phyloP scores from a whole-genome alignment of 345 rosid species.

The Eucalyptus viminalis region DNA sequence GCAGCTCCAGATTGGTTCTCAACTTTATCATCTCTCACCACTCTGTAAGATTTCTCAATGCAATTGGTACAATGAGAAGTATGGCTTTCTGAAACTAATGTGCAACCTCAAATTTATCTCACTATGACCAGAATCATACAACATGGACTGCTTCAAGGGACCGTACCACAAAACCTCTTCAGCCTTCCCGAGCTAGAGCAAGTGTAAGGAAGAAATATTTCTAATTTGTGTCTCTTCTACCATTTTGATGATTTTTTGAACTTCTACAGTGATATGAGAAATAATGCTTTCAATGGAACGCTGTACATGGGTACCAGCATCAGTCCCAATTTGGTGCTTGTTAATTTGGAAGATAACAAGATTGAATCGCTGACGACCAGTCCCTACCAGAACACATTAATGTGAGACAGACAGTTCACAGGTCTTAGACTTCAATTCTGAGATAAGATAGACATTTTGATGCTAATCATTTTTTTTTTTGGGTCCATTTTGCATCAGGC shows the following conservation, averaged over 20 bases:
- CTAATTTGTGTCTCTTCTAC: not conserved
- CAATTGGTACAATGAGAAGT: not conserved
- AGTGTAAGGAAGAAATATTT: not conserved
- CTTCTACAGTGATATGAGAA: conserved; percentile 4
- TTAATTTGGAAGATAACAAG: conserved; percentile 18
- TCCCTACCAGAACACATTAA: conserved; percentile 31
- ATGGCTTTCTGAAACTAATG: not conserved
- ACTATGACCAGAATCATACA: not conserved
- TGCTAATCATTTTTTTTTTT: not conserved
- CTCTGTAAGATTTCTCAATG: not conserved
- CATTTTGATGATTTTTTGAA: not conserved
- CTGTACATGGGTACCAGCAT: conserved; percentile 7
- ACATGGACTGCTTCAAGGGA: not conserved
- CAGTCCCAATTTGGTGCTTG: not conserved
- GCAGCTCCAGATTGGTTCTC: conserved; percentile 22
- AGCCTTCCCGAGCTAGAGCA: not conserved
- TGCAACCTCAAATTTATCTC: not conserved
- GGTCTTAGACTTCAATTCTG: not conserved
- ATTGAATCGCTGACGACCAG: not conserved
- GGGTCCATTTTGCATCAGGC: conserved; percentile 21
- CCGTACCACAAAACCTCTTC: not conserved
- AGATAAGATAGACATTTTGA: not conserved
- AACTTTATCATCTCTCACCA: not conserved
- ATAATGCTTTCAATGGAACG: conserved; percentile 19
- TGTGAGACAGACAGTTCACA: conserved; percentile 18